Evolutionary conservation across 202 grass and related monocot genomes (phyloP), one percentile per base, ranked within the genome.

Genomic region (Miscanthus sacchariflorus): DNA sequence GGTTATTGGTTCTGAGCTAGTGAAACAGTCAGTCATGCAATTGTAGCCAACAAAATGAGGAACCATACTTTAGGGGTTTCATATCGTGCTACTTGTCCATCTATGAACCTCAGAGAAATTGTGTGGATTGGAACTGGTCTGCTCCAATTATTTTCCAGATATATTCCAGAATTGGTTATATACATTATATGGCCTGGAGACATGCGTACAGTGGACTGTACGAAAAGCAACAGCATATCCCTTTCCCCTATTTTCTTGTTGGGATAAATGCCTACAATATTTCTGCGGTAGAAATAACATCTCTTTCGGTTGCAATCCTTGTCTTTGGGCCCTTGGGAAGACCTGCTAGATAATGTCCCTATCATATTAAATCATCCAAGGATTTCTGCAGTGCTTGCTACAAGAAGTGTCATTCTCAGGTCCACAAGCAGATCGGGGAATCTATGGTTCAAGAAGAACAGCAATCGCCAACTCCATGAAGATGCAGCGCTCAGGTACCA

Each of bases 31-130:
- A 15, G 11, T n/a, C 35, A 30, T 72, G 68, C 11, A 72, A 49
- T 18, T 65, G 19, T 39, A 81, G 68, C 43, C 69, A 72, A 59
- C 63, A 43, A 65, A 74, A 72, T 58, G 66, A 15, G 21, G 45
- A 78, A 72, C 74, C 19, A 24, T 48, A 3, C 23, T 59, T 35
- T 42, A 44, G 67, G 35, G 36, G 33, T 39, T 21, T 39, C 28
- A n/a, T 35, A 63, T 10, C 54, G 63, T 68, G 69, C 40, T 87
- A 52, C 73, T 13, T 81, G 43, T 66, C 58, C 61, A 54, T 75
- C 70, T 3, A 66, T 42, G 40, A 35, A 10, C 75, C 68, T 71
- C 14, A 33, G 50, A 75, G 7, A n/a, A 4, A 21, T 44, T 75
- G 11, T 71, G 81, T 77, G 64, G 30, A 85, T 24, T 46, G 30